Base-by-base conservation (phyloP, 371 early-diverging fungal genomes). In the Blyttiomyces sp. region DNA sequence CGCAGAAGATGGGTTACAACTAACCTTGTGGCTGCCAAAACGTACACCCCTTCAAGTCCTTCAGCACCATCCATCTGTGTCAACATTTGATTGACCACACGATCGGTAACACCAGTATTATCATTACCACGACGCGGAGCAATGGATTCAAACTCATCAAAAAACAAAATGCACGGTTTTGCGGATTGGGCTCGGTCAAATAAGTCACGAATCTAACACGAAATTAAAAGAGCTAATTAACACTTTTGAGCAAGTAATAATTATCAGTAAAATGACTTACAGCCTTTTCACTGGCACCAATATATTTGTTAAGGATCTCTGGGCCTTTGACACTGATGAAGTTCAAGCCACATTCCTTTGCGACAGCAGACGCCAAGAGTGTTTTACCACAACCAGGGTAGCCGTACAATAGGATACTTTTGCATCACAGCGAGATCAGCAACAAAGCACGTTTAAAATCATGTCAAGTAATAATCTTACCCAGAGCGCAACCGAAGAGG, bases 351-450 rank as follows among this genome's bases (percentile, higher is more conserved):
- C 91, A 92, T 73, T 91, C 91, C 58, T 89, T 88, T 11, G 94
- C 92, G 9, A 96, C 91, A 0, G 96, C 97, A 17, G 91, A 89
- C 6, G 96, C 96, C 28, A 98, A 74, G 64, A 98, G 65, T 0
- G 99, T 96, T 72, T 99, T 99, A 59, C 99, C 99, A 72, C 97
- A 96, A 49, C 99, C 99, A 13, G 99, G 96, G 57, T 88, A 94
- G 13, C 98, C 98, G 80, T 93, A 93, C 26, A 98, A 69, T 30
- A 98, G 74, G 24, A 98, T 71, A 30, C 93, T 87, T 56, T 4
- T n/a, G 31, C n/a, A n/a, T 45, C 35, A 54, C 9, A 31, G 43
- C 24, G 48, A 17, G 26, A 30, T 36, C 42, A 0, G 42, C 16
- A 52, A 21, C 13, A 46, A 24, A n/a, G n/a, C n/a, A n/a, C n/a